Evolutionary conservation across 129 eudicot species (phyloP).

Genomic region (Centaurea solstitialis): DNA sequence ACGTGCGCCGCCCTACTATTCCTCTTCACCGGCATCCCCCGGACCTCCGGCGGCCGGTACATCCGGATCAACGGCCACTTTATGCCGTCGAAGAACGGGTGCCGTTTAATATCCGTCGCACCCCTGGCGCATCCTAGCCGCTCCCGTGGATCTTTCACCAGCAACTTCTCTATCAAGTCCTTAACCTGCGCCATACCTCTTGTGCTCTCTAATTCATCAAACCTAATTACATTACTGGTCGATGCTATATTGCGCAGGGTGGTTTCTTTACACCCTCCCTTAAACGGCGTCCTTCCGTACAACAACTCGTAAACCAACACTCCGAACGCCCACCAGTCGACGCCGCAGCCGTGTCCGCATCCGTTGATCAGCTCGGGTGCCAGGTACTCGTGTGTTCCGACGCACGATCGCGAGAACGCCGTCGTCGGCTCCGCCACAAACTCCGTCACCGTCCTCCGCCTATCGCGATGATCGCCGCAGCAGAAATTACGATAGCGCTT

Average conservation of each 20-base stretch:
- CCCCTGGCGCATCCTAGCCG: conserved; percentile 88
- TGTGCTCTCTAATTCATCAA: conserved; percentile 18
- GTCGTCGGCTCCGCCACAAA: conserved; percentile 89
- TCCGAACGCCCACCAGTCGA: conserved; percentile 99
- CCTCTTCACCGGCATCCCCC: conserved; percentile 61
- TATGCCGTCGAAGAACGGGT: conserved; percentile 79
- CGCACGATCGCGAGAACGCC: conserved; percentile 85
- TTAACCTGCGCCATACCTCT: conserved; percentile 49
- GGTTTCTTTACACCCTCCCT: conserved; percentile 71
- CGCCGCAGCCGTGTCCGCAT: conserved; percentile 87
- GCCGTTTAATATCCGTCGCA: conserved; percentile 90
- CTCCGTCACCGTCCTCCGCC: conserved; percentile 42
- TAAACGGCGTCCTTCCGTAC: conserved; percentile 82
- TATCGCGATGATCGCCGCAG: conserved; percentile 2
- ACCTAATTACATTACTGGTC: conserved; percentile 36
- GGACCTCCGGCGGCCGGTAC: conserved; percentile 82
- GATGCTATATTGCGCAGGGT: conserved; percentile 89
- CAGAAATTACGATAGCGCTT: conserved; percentile 3
- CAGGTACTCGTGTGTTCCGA: conserved; percentile 90
- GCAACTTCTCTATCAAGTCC: conserved; percentile 70
- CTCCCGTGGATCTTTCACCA: conserved; percentile 68
- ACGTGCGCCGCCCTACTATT: conserved; percentile 37
- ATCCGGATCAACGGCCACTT: conserved; percentile 93
- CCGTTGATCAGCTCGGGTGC: conserved; percentile 86
- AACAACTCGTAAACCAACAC: conserved; percentile 70